Conservation (phyloP, 805 yeast genomes). For the Barnettozyma populi region DNA sequence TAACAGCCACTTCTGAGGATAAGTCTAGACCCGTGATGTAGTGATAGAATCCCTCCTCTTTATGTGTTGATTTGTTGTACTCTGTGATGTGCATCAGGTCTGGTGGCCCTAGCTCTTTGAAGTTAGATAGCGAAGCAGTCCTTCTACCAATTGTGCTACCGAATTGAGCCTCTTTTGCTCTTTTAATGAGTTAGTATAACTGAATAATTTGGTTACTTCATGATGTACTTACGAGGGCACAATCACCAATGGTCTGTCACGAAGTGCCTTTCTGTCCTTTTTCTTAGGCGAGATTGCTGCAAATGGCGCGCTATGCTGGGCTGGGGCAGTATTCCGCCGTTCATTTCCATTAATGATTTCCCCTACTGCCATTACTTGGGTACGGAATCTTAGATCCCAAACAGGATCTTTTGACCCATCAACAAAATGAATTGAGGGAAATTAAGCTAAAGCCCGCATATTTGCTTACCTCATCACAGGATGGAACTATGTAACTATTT, state of each 20-base stretch:
- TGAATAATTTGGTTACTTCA: neutral
- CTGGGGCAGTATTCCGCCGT: neutral
- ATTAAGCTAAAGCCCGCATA: too few relatives aligned
- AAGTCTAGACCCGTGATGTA: constrained; percentile 43
- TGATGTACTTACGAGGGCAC: constrained; percentile 17
- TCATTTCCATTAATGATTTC: neutral
- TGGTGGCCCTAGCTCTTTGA: constrained; percentile 62
- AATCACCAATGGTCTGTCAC: constrained; percentile 16
- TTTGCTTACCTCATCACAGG: neutral
- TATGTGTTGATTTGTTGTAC: constrained; percentile 20
- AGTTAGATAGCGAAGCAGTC: constrained; percentile 35
- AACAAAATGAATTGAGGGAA: neutral
- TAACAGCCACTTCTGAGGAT: constrained; percentile 40
- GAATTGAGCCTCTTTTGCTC: constrained; percentile 41
- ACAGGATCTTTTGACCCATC: neutral
- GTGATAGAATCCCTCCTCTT: constrained; percentile 48
- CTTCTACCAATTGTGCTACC: constrained; percentile 53
- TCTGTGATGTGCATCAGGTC: constrained; percentile 55
- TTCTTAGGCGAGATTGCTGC: constrained; percentile 13
- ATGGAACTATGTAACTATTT: too few relatives aligned
- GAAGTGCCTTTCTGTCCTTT: constrained; percentile 11
- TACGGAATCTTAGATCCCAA: neutral
- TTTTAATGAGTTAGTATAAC: constrained; percentile 9
- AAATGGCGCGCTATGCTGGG: constrained; percentile 2
- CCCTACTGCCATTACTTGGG: neutral